Conservation (phyloP, 352 stramenopile species). For the Phytophthora europaea region DNA sequence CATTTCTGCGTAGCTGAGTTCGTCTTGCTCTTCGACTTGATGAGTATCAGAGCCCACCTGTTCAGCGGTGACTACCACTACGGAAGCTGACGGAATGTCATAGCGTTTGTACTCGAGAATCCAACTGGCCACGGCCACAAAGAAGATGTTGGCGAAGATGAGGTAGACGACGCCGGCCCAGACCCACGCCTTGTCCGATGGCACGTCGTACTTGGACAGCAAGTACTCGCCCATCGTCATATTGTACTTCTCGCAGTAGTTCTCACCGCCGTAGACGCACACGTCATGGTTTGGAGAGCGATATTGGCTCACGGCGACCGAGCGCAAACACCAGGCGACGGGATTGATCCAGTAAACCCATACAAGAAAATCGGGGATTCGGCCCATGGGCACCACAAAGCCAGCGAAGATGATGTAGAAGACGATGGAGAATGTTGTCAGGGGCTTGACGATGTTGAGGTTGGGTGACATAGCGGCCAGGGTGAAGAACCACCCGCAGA, state of each 20-base stretch:
- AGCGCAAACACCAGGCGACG: slow-evolving; percentile 48
- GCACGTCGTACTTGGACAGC: slow-evolving; percentile 37
- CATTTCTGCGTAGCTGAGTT: slow-evolving; percentile 8
- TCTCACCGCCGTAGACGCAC: slow-evolving; percentile 32
- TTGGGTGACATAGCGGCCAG: slow-evolving; percentile 30
- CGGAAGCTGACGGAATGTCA: slow-evolving; percentile 16
- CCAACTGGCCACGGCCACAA: slow-evolving; percentile 23
- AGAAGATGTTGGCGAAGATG: slow-evolving; percentile 29
- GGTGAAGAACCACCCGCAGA: slow-evolving; percentile 31
- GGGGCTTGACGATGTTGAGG: slow-evolving; percentile 29
- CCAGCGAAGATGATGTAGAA: slow-evolving; percentile 34
- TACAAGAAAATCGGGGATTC: slow-evolving; percentile 44
- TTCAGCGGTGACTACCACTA: neutral
- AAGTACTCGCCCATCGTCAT: slow-evolving; percentile 45
- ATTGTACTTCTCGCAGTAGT: slow-evolving; percentile 39
- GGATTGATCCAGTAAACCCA: slow-evolving; percentile 73
- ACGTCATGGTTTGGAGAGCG: slow-evolving; percentile 34
- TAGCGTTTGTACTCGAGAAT: slow-evolving; percentile 39
- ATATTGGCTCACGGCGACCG: slow-evolving; percentile 49
- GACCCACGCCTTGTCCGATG: slow-evolving; percentile 42
- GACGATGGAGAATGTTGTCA: slow-evolving; percentile 40
- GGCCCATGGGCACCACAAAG: slow-evolving; percentile 43
- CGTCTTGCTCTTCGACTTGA: neutral
- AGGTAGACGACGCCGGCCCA: slow-evolving; percentile 27
- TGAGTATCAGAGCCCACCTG: neutral